Conservation (phyloP, 2,329 filamentous ascomycete genomes). For the Paracoccidioides lutzii region DNA sequence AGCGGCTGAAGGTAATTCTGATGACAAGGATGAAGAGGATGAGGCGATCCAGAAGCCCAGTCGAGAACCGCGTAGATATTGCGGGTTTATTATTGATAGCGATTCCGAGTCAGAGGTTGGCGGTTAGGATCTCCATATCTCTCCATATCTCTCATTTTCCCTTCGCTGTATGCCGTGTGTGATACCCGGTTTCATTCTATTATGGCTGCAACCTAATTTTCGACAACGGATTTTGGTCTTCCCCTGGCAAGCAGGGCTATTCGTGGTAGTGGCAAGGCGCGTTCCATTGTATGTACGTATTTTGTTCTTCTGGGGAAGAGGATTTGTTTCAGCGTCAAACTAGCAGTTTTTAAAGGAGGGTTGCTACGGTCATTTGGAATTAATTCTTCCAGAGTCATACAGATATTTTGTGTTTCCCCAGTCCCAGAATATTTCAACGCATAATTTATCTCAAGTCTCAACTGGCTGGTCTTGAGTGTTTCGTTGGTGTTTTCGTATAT, state of each 20-base stretch:
- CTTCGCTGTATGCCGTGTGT: background rate
- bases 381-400: no score
- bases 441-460: no score
- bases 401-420: no score
- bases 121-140: background rate
- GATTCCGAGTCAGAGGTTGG: constrained; percentile 25
- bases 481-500: no score
- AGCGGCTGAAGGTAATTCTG: background rate
- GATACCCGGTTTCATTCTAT: background rate
- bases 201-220: background rate
- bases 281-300: no score
- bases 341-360: no score
- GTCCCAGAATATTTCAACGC: no score
- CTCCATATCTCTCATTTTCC: background rate
- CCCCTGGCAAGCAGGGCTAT: background rate
- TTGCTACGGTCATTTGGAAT: no score
- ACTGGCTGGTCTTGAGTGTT: no score
- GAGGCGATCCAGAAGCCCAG: constrained; percentile 19
- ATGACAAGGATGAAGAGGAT: constrained; percentile 19
- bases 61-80: constrained; percentile 23
- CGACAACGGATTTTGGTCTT: no score
- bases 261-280: background rate
- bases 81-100: constrained; percentile 32
- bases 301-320: no score
- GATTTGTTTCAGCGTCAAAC: no score